A percentile compares a stretch with the other conserved stretches of the same genome.
These are phyloP conservation scores for Phialophora verrucosa DNA, from an alignment of 2,329 filamentous ascomycete species.

Conservation along the genomic window DNA sequence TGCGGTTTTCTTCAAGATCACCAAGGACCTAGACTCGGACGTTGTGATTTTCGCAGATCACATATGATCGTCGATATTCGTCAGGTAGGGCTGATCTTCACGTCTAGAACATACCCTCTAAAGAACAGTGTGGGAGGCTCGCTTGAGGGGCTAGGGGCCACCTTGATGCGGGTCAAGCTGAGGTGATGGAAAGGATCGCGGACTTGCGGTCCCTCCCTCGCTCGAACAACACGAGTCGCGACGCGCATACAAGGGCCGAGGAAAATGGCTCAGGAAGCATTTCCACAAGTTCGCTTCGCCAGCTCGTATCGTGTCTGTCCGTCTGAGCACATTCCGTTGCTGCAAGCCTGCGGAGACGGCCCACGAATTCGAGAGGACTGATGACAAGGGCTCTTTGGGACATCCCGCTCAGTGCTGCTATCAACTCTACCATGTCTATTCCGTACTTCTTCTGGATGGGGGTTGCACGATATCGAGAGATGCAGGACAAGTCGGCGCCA, in stretches of 20 bases:
- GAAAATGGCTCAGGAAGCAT: slow-evolving; percentile 24
- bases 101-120: slow-evolving; percentile 33
- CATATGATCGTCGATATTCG: slow-evolving; percentile 23
- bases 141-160: background rate
- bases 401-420: slow-evolving; percentile 3
- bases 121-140: background rate
- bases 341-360: slow-evolving; percentile 24
- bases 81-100: slow-evolving; percentile 17
- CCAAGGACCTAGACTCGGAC: slow-evolving; percentile 2
- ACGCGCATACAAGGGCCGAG: background rate
- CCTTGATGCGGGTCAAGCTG: slow-evolving; percentile 18
- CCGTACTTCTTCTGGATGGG: background rate
- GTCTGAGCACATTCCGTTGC: slow-evolving; percentile 16
- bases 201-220: slow-evolving; percentile 18
- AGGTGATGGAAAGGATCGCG: slow-evolving; percentile 26
- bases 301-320: slow-evolving; percentile 15
- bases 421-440: slow-evolving; percentile 8
- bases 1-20: slow-evolving; percentile 14
- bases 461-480: slow-evolving; percentile 17
- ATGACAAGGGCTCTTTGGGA: slow-evolving; percentile 13
- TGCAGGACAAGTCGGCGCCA: slow-evolving; percentile 13
- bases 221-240: slow-evolving; percentile 16
- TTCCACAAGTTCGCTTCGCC: slow-evolving; percentile 15
- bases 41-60: slow-evolving; percentile 22
- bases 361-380: slow-evolving; percentile 17